Base-by-base conservation (phyloP, 164 flowering plant genomes). In the Pachysandra terminalis region DNA sequence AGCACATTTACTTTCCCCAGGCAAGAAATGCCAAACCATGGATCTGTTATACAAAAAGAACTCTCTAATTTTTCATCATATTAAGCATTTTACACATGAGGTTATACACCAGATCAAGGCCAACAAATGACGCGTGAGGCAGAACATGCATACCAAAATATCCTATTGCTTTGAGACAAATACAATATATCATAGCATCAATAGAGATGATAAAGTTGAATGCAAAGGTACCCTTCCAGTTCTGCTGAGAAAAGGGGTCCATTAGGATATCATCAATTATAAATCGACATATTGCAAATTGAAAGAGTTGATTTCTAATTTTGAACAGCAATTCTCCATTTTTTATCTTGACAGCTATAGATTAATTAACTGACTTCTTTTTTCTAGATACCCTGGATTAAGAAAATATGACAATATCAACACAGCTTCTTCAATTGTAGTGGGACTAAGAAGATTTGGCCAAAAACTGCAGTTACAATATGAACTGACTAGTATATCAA, bases 1-100 rank as follows among this genome's bases (percentile, higher is more conserved):
- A 74, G 79, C 78, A 75, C 37, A 76, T 81, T 88, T 68, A 89
- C 83, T 77, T 88, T 88, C 51, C 96, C 98, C 80, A 93, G 71
- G 83, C 88, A 86, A 73, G 90, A 73, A 56, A 91, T 81, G 22
- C 98, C 97, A 81, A 85, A 87, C 27, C 90, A 77, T 69, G 98
- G 94, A 81, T 93, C 98, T 93, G 89, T 51, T 73, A 66, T 4
- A 67, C 25, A 19, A 8, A 27, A 56, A 61, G n/a, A n/a, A n/a
- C n/a, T 22, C 24, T 21, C 19, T 8, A 19, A 66, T 23, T 24
- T 9, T 21, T 21, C 23, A 19, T 27, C 51, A 66, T 10, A 21
- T 66, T 32, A 55, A 28, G 14, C 22, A 28, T 52, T 40, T 27
- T 32, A 7, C n/a, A n/a, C 37, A 32, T 32, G 4, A 15, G 14